phyloP scores from a whole-genome alignment of 83 land plant genomes.

The Larix sibirica region DNA sequence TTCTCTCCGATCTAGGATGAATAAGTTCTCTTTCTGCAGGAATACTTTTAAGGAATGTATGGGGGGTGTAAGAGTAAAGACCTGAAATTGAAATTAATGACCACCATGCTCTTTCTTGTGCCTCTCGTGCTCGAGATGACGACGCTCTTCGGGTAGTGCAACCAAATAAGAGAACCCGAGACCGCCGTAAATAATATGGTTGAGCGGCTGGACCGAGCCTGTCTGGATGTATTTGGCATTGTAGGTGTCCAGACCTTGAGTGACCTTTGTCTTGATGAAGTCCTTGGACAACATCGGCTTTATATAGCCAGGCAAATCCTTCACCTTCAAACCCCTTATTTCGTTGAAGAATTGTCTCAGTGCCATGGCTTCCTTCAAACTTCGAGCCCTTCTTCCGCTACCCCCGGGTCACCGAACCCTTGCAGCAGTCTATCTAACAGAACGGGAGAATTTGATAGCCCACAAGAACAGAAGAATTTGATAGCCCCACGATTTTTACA shows the following conservation, averaged over 20 bases:
- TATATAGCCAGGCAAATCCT: constrained; percentile 58
- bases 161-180: constrained; percentile 68
- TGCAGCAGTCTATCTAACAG: no score
- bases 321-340: constrained; percentile 60
- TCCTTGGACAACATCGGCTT: constrained; percentile 52
- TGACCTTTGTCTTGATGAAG: constrained; percentile 28
- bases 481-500: no score
- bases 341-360: constrained; percentile 53
- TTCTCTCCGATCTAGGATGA: no score
- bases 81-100: background rate
- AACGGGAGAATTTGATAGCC: no score
- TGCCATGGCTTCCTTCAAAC: constrained; percentile 37
- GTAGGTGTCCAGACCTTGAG: constrained; percentile 61
- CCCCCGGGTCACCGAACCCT: no score
- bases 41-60: no score
- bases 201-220: constrained; percentile 61
- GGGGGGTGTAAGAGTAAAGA: no score
- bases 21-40: no score
- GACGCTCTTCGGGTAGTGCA: constrained; percentile 77
- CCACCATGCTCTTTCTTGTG: constrained; percentile 43
- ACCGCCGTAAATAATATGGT: constrained; percentile 71
- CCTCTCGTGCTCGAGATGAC: constrained; percentile 80
- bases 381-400: no score
- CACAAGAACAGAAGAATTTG: no score
- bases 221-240: constrained; percentile 86